phyloP scores from a whole-genome alignment of 805 yeast species.

The Sporopachydermia quercuum region DNA sequence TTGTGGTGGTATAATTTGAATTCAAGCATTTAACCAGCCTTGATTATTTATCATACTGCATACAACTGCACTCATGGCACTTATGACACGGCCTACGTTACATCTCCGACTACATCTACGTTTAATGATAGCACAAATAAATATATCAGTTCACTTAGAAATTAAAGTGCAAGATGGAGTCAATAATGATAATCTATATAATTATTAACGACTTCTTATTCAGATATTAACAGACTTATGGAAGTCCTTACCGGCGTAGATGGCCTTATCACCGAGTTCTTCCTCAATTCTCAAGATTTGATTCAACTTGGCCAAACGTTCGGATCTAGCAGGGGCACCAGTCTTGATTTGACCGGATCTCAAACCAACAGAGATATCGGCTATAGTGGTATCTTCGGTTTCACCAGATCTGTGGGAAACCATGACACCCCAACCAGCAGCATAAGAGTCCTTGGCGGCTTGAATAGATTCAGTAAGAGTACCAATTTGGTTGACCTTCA shows the following conservation, averaged over 20 bases:
- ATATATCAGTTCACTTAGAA: too few relatives aligned
- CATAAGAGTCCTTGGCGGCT: conserved; percentile 91
- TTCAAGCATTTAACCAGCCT: too few relatives aligned
- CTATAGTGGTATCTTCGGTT: conserved; percentile 97
- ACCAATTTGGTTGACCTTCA: conserved; percentile 99
- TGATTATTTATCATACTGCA: too few relatives aligned
- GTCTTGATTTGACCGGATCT: conserved; percentile 98
- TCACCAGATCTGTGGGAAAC: conserved; percentile 99
- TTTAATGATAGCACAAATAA: too few relatives aligned
- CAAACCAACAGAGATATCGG: conserved; percentile 95
- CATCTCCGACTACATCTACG: too few relatives aligned
- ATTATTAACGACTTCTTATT: too few relatives aligned
- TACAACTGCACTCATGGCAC: too few relatives aligned
- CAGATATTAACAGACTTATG: conserved; percentile 32
- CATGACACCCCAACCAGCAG: conserved; percentile 99
- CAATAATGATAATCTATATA: too few relatives aligned
- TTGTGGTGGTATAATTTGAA: too few relatives aligned
- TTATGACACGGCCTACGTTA: too few relatives aligned
- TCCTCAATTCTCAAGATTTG: conserved; percentile 97
- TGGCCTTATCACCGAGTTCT: conserved; percentile 94
- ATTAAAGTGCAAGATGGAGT: too few relatives aligned
- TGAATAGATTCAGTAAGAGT: conserved; percentile 88
- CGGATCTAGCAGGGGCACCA: conserved; percentile 99
- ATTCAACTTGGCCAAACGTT: conserved; percentile 98
- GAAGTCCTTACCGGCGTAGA: conserved; percentile 90